Conservation (phyloP, 2,329 filamentous ascomycete species). For the Neoarthrinium moseri region DNA sequence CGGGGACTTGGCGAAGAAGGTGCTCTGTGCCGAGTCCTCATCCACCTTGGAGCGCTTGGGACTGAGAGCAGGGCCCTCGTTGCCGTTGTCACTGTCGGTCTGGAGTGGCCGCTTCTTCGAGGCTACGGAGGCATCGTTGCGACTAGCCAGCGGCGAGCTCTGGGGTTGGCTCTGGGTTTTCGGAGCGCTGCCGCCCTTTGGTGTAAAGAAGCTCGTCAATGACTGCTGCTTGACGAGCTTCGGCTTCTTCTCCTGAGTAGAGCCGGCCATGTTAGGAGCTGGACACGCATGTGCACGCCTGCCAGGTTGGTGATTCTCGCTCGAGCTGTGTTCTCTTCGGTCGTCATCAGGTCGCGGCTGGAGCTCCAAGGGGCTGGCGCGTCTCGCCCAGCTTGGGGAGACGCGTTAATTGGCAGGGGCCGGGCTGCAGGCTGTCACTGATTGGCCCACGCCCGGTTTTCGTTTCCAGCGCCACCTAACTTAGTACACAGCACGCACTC, state of each 20-base stretch:
- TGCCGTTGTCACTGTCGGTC: conserved; percentile 43
- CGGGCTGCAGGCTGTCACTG: background rate
- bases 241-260: too few species aligned
- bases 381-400: too few species aligned
- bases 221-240: conserved; percentile 72
- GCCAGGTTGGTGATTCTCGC: too few species aligned
- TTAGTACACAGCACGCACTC: too few species aligned
- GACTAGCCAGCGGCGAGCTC: conserved; percentile 10
- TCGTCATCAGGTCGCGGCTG: background rate
- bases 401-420: conserved; percentile 5
- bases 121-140: conserved; percentile 19
- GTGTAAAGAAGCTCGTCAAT: conserved; percentile 82
- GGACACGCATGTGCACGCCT: background rate
- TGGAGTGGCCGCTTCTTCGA: conserved; percentile 52
- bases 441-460: too few species aligned
- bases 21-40: conserved; percentile 38
- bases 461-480: too few species aligned
- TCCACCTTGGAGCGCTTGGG: conserved; percentile 45
- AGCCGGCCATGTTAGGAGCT: conserved; percentile 32
- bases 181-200: conserved; percentile 51
- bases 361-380: too few species aligned
- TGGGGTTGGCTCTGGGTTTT: conserved; percentile 28
- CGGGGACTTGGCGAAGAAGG: conserved; percentile 35
- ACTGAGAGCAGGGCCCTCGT: conserved; percentile 35
- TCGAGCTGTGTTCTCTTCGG: too few species aligned